phyloP scores from a whole-genome alignment of 176 grass and related monocot genomes.

The Avena insularis region DNA sequence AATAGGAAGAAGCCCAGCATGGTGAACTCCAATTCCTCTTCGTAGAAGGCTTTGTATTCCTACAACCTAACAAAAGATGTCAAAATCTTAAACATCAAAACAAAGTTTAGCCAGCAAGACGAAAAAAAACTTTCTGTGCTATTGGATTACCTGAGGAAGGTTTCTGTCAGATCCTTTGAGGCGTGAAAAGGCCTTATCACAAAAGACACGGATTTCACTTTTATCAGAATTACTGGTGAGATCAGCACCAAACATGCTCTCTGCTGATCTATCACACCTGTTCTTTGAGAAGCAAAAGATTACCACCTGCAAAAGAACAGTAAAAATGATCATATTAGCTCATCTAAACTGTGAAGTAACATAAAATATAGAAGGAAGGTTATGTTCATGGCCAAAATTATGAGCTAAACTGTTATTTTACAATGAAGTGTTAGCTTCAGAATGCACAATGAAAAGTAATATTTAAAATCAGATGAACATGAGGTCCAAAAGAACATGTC shows the following conservation, averaged over 20 bases:
- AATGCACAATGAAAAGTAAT: slow-evolving; percentile 40
- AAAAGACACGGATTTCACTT: slow-evolving; percentile 97
- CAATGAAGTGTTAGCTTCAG: slow-evolving; percentile 16
- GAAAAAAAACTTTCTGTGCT: slow-evolving; percentile 27
- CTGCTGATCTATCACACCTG: slow-evolving; percentile 93
- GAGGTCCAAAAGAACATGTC: slow-evolving; percentile 8
- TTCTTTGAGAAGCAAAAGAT: slow-evolving; percentile 99
- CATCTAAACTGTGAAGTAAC: slow-evolving; percentile 33
- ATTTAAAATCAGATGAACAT: slow-evolving; percentile 16
- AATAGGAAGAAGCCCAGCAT: slow-evolving; percentile 98
- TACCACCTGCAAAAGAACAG: slow-evolving; percentile 66
- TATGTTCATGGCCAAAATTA: slow-evolving; percentile 26
- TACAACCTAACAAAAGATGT: slow-evolving; percentile 64
- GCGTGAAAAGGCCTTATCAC: slow-evolving; percentile 97
- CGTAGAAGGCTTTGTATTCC: slow-evolving; percentile 82
- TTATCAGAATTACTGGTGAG: slow-evolving; percentile 89
- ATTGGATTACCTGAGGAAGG: slow-evolving; percentile 79
- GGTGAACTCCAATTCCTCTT: slow-evolving; percentile 93
- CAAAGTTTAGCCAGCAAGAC: slow-evolving; percentile 26
- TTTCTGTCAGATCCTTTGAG: slow-evolving; percentile 94
- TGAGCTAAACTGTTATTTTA: slow-evolving; percentile 2
- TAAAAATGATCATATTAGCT: slow-evolving; percentile 36
- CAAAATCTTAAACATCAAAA: slow-evolving; percentile 31
- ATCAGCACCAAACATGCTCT: slow-evolving; percentile 79
- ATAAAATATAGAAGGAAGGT: slow-evolving; percentile 28